Conservation (phyloP, 2,329 filamentous ascomycete genomes). For the Ascochyta viciae-villosae region DNA sequence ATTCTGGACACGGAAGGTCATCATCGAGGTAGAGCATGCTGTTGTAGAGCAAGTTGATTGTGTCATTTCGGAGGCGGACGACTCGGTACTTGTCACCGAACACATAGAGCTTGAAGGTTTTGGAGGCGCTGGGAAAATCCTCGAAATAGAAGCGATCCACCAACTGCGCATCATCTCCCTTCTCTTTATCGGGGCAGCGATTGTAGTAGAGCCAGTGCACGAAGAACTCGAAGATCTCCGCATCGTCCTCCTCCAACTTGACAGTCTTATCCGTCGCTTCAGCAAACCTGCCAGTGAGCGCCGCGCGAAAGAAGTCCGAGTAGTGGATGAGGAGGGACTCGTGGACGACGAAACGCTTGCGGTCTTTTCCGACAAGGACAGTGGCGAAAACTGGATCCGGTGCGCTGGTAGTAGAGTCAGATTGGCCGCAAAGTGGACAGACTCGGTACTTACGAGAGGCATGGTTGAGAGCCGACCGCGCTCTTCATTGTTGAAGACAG, state of each 20-base stretch:
- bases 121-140: not conserved
- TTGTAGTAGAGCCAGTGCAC: constrained; percentile 25
- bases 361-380: constrained; percentile 13
- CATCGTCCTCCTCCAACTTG: constrained; percentile 6
- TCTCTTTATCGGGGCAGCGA: not conserved
- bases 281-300: constrained; percentile 17
- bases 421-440: too few species aligned
- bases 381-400: constrained; percentile 3
- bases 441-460: too few species aligned
- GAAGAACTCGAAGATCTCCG: constrained; percentile 12
- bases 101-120: not conserved
- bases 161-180: constrained; percentile 4
- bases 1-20: not conserved
- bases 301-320: constrained; percentile 21
- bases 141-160: not conserved
- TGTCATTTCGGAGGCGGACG: not conserved
- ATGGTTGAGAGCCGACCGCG: too few species aligned
- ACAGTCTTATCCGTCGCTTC: constrained; percentile 21
- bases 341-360: constrained; percentile 15
- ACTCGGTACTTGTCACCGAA: constrained; percentile 16
- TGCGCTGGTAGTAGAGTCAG: not conserved
- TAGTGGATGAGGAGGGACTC: constrained; percentile 14
- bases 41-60: not conserved
- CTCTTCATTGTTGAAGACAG: too few species aligned
- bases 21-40: not conserved